Evolutionary conservation across 305 asterid species (phyloP), one percentile per base, ranked within the genome.

Genomic region (Fraxinus greggii): DNA sequence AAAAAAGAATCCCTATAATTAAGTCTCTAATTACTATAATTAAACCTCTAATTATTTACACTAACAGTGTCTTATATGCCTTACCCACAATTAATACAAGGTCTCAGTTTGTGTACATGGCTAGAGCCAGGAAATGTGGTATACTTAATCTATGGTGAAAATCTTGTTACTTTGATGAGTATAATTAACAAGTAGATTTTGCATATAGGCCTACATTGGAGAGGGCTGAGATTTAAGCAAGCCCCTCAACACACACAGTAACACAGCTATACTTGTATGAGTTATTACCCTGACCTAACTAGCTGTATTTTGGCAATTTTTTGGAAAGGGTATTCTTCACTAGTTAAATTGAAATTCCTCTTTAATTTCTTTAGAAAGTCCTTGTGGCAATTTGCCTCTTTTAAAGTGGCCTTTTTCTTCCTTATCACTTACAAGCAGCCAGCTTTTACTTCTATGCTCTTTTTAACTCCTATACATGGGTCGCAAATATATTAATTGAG

Each of bases 381-480:
- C 21, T 26, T 28, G 74, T 12, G 38, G 36, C 35, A 28, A 67
- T 67, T 67, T 67, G 19, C 38, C 38, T 28, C 23, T 13, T 69
- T 13, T 31, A 31, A 13, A 69, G 2, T 69, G 75, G 10, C 38
- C 23, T 29, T 29, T 31, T 31, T 15, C 40, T 69, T 28, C 40
- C 75, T 69, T 40, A 33, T 83, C 87, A 84, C 61, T 81, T 67
- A 81, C 89, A 88, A 19, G 90, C 83, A 77, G 88, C 36, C 74
- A 4, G 36, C 89, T 88, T 89, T 89, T 73, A 89, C 86, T 59
- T 86, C 90, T 76, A 59, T 59, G 88, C 86, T 85, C 74, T 89
- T 87, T 6, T 78, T 56, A 78, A 84, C 79, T 26, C 89, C 90
- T 54, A 35, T 79, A 9, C 72, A 23, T 61, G 72, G 72, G 77